Evolutionary conservation across 78 protist species (phyloP), one percentile per base, ranked within the genome.

Genomic region (Diacronema lutheri): DNA sequence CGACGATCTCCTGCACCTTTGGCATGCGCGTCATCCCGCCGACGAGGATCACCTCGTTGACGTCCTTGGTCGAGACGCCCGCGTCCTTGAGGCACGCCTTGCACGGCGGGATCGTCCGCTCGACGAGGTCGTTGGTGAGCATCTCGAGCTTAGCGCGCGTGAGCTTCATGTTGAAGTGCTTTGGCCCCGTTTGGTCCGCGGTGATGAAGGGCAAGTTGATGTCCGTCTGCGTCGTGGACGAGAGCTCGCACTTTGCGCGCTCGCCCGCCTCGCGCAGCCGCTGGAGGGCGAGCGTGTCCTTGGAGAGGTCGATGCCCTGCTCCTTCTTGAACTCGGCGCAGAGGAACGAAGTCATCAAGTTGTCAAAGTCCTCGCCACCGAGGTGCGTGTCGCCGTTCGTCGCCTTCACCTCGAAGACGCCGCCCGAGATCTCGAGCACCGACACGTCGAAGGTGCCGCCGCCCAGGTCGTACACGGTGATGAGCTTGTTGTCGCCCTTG

Each of bases 291-390:
- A 96, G 88, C 58, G 56, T 72, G 90, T 94, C 99, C 65, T 86
- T 78, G 68, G 82, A 6, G 38, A 95, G 83, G 90, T 94, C 96
- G 72, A 93, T 71, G 21, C 90, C 90, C 13, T 81, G 50, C 65
- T 74, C 57, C 87, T 94, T 96, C 91, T 96, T 91, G 94, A 97
- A 98, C 82, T 87, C 90, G 20, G 19, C 84, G n/a, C 88, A 35
- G 55, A 98, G 61, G 90, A 94, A 68, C 62, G 77, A 38, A 26
- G 92, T 35, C 58, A 97, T 33, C 21, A 40, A 57, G 61, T 86
- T 83, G 91, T 98, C 99, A 83, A 98, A 98, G 91, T 98, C 99
- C 92, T 99, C 99, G 19, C 99, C 99, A 31, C 99, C 99, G 19
- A 99, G 92, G 89, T 89, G 93, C 21, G 99, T 99, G 89, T 99